Evolutionary conservation across 1,284 basidiomycete species (phyloP).

Genomic region (Termitomyces sp.): DNA sequence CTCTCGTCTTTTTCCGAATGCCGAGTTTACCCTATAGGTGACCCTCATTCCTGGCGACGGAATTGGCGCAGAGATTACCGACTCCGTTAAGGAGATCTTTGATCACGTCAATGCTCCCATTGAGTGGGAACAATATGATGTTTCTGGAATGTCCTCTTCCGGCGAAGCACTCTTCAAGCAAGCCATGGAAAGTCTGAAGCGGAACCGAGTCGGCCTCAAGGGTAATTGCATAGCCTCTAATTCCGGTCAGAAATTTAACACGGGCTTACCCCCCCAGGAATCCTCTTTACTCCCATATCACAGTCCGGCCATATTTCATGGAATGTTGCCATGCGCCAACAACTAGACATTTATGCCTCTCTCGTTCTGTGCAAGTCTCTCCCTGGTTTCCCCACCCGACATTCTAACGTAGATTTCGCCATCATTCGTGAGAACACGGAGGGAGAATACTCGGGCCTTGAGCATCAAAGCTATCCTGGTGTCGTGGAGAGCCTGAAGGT

Average conservation of each 20-base stretch:
- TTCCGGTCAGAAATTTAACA: constrained; percentile 4
- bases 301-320: constrained; percentile 97
- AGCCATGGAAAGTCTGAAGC: constrained; percentile 94
- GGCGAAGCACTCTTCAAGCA: constrained; percentile 96
- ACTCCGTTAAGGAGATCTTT: constrained; percentile 99
- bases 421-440: constrained; percentile 99
- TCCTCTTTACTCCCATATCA: constrained; percentile 97
- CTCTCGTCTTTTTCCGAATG: constrained; percentile 7
- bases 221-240: constrained; percentile 44
- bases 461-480: constrained; percentile 97
- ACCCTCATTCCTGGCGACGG: constrained; percentile 96
- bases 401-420: constrained; percentile 96
- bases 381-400: constrained; percentile 95
- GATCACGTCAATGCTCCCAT: constrained; percentile 97
- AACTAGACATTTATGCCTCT: constrained; percentile 98
- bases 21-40: constrained; percentile 48
- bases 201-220: constrained; percentile 98
- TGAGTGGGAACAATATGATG: constrained; percentile 99
- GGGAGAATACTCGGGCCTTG: constrained; percentile 98
- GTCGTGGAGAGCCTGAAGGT: constrained; percentile 99
- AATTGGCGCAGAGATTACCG: constrained; percentile 95
- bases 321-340: constrained; percentile 99
- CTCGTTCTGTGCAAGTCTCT: constrained; percentile 98
- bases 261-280: constrained; percentile 52
- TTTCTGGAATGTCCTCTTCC: constrained; percentile 92